Evolutionary conservation across 345 rosid genomes (phyloP).

Genomic region (Acer saccharum): DNA sequence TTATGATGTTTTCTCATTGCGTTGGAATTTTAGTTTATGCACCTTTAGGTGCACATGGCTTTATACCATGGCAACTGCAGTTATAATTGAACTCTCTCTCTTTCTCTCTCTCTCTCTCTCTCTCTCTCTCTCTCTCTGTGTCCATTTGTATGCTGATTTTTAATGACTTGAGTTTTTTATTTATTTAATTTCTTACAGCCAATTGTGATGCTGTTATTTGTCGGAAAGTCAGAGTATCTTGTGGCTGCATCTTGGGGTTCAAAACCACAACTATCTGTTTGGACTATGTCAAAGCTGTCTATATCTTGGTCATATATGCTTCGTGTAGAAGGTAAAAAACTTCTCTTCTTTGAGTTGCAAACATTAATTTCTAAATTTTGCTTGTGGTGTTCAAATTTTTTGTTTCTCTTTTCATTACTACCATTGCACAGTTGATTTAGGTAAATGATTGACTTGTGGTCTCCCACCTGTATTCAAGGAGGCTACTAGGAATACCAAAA

Average conservation of each 20-base stretch:
- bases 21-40: not conserved
- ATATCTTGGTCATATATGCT: conserved; percentile 80
- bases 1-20: not conserved
- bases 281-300: conserved; percentile 75
- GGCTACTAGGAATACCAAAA: not conserved
- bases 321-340: conserved; percentile 66
- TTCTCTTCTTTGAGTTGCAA: conserved; percentile 9
- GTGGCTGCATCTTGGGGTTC: conserved; percentile 67
- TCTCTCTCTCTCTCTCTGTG: too few relatives aligned
- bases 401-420: not conserved
- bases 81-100: not conserved
- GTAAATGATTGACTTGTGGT: not conserved
- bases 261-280: conserved; percentile 69
- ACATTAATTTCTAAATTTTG: too few relatives aligned
- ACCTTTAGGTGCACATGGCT: not conserved
- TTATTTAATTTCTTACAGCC: conserved; percentile 49
- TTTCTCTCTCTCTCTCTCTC: not conserved
- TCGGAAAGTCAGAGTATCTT: conserved; percentile 75
- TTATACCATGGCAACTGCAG: not conserved
- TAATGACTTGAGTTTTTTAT: not conserved
- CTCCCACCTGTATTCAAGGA: not conserved
- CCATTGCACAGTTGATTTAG: not conserved
- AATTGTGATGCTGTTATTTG: conserved; percentile 65
- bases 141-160: conserved; percentile 15
- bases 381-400: too few relatives aligned